These are phyloP conservation scores for Angomonas deanei DNA, from an alignment of 208 protist species.

Conservation along the genomic window DNA sequence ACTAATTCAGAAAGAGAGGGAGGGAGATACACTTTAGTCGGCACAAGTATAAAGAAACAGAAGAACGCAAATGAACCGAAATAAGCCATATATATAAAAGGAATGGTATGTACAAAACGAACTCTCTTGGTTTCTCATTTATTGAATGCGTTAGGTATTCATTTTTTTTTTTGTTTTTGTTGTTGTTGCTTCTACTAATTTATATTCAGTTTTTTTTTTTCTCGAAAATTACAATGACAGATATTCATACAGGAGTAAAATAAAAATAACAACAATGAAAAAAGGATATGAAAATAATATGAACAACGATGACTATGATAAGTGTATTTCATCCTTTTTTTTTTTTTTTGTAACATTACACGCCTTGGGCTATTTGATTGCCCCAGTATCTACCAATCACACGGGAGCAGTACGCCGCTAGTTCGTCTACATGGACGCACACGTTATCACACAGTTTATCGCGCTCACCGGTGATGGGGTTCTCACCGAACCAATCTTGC, in stretches of 20 bases:
- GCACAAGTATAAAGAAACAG: not conserved
- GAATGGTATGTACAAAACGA: too few species aligned
- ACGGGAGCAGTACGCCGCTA: conserved; percentile 37
- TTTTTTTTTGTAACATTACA: not conserved
- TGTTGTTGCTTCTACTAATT: too few species aligned
- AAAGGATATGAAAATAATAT: conserved; percentile 6
- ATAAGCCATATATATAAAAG: too few species aligned
- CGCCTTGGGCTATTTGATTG: not conserved
- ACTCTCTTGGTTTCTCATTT: too few species aligned
- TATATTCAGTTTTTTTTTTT: too few species aligned
- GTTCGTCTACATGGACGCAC: conserved; percentile 24
- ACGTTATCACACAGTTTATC: conserved; percentile 18
- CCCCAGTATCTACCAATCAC: conserved; percentile 25
- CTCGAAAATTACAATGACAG: too few species aligned
- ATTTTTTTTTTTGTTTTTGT: too few species aligned
- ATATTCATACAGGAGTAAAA: not conserved
- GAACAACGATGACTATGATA: conserved; percentile 5
- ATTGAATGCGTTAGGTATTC: too few species aligned
- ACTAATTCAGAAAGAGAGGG: not conserved
- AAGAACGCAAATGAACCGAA: not conserved
- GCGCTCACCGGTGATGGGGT: conserved; percentile 5
- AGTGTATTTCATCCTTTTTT: too few species aligned
- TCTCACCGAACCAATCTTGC: conserved; percentile 18
- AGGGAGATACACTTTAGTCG: not conserved
- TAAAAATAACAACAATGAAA: conserved; percentile 7